These are phyloP conservation scores for Erodium maritimum DNA, from an alignment of 345 rosid species.

Conservation along the genomic window DNA sequence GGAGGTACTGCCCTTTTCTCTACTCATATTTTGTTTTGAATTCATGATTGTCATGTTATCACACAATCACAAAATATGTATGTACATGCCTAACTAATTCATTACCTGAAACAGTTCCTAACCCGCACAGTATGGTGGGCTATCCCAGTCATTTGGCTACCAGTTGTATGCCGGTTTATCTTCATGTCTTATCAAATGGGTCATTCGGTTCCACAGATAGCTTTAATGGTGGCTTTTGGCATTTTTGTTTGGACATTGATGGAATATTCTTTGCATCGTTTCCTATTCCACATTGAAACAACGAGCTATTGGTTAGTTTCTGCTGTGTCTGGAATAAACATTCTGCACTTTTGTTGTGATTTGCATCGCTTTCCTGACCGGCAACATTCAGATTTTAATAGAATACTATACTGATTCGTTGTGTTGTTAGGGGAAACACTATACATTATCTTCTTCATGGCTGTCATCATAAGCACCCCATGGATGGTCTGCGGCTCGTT, in stretches of 20 bases:
- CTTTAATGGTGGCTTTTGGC: slow-evolving; percentile 29
- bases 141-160: slow-evolving; percentile 62
- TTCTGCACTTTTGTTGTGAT: neutral
- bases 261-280: slow-evolving; percentile 62
- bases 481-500: slow-evolving; percentile 83
- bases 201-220: slow-evolving; percentile 29
- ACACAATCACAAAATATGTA: neutral
- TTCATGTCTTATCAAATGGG: slow-evolving; percentile 22
- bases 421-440: slow-evolving; percentile 81
- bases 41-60: neutral
- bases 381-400: slow-evolving; percentile 1
- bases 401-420: slow-evolving; percentile 10
- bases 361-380: too few species aligned
- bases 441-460: slow-evolving; percentile 84
- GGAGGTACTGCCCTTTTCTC: slow-evolving; percentile 47
- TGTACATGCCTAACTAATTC: neutral
- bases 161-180: slow-evolving; percentile 19
- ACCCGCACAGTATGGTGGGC: slow-evolving; percentile 78
- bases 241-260: slow-evolving; percentile 56
- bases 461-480: slow-evolving; percentile 96
- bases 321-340: slow-evolving; percentile 1
- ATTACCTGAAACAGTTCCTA: slow-evolving; percentile 35
- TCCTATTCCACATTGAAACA: slow-evolving; percentile 63
- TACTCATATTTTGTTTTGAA: neutral
- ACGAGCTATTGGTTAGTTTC: slow-evolving; percentile 41